A percentile compares a stretch with the other conserved stretches of the same genome.
Evolutionary conservation across 2,329 filamentous ascomycete species (phyloP).

Genomic region (Botrytis fragariae): DNA sequence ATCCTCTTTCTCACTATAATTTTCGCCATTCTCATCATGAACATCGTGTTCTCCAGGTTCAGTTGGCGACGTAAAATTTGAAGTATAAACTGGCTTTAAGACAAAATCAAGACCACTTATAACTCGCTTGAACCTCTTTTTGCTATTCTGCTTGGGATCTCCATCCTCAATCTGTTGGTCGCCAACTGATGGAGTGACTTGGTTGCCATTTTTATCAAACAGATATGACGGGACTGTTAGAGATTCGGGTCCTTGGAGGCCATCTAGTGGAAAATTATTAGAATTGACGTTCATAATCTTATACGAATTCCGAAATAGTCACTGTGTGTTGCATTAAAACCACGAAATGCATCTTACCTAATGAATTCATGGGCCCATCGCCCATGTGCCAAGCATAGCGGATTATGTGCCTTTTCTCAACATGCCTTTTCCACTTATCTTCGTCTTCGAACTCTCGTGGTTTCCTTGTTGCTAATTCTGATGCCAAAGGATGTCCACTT

Average conservation of each 20-base stretch:
- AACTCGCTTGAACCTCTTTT: slow-evolving; percentile 26
- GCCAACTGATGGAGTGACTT: slow-evolving; percentile 58
- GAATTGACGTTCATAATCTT: background rate
- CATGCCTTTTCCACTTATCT: slow-evolving; percentile 47
- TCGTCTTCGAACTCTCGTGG: slow-evolving; percentile 27
- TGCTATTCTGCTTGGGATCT: slow-evolving; percentile 29
- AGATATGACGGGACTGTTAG: slow-evolving; percentile 39
- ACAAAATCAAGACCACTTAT: slow-evolving; percentile 21
- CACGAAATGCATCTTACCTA: slow-evolving; percentile 25
- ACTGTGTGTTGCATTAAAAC: background rate
- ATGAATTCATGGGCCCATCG: slow-evolving; percentile 49
- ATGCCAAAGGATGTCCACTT: slow-evolving; percentile 16
- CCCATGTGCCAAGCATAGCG: slow-evolving; percentile 57
- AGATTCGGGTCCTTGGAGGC: slow-evolving; percentile 7
- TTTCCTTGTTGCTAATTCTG: slow-evolving; percentile 21
- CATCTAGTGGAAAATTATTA: slow-evolving; percentile 23
- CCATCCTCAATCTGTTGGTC: slow-evolving; percentile 51
- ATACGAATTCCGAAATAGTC: background rate
- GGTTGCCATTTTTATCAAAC: slow-evolving; percentile 51
- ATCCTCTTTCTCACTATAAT: background rate
- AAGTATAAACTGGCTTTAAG: slow-evolving; percentile 14
- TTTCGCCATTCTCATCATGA: background rate
- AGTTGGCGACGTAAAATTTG: slow-evolving; percentile 7
- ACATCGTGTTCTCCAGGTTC: background rate
- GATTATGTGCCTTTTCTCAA: slow-evolving; percentile 53